Percentiles rank a stretch among this genome's conserved stretches.
These are phyloP conservation scores for Trichoderma gracile DNA, from an alignment of 2,329 filamentous ascomycete species.

Conservation along the genomic window DNA sequence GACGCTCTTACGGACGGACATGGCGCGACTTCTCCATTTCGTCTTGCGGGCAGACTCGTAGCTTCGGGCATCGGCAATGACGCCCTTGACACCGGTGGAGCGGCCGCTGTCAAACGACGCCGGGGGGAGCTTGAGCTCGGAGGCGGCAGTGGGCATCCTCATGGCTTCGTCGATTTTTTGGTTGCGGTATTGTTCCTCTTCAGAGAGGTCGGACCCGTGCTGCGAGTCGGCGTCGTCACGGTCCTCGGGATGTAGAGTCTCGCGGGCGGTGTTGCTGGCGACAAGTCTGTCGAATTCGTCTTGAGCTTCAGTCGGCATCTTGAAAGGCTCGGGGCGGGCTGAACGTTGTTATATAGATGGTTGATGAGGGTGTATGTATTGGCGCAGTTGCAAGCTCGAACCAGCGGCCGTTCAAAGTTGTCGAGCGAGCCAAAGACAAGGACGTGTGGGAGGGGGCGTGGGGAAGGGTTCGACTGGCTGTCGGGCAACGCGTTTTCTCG, in stretches of 20 bases:
- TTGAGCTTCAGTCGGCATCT: constrained; percentile 62
- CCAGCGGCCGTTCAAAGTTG: neutral
- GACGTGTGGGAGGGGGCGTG: constrained; percentile 29
- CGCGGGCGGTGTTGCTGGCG: constrained; percentile 53
- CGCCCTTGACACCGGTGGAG: constrained; percentile 81
- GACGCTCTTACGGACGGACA: constrained; percentile 56
- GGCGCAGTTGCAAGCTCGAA: constrained; percentile 20
- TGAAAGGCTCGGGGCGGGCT: constrained; percentile 34
- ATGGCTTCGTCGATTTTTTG: constrained; percentile 63
- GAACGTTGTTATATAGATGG: constrained; percentile 32
- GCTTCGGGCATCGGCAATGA: constrained; percentile 79
- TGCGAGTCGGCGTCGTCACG: constrained; percentile 51
- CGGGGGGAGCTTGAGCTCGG: constrained; percentile 61
- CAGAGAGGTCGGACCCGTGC: constrained; percentile 54
- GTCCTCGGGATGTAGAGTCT: constrained; percentile 59
- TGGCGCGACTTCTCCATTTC: constrained; percentile 56
- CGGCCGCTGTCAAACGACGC: constrained; percentile 65
- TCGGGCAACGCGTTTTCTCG: constrained; percentile 35
- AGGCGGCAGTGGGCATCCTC: constrained; percentile 59
- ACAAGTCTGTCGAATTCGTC: constrained; percentile 67
- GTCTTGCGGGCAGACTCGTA: constrained; percentile 67
- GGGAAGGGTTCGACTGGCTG: constrained; percentile 33
- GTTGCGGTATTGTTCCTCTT: constrained; percentile 57
- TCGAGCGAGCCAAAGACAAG: constrained; percentile 14
- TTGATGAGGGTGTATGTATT: constrained; percentile 4